Evolutionary conservation across 768 basidiomycete genomes (phyloP).

Genomic region (Favolaschia claudopus): DNA sequence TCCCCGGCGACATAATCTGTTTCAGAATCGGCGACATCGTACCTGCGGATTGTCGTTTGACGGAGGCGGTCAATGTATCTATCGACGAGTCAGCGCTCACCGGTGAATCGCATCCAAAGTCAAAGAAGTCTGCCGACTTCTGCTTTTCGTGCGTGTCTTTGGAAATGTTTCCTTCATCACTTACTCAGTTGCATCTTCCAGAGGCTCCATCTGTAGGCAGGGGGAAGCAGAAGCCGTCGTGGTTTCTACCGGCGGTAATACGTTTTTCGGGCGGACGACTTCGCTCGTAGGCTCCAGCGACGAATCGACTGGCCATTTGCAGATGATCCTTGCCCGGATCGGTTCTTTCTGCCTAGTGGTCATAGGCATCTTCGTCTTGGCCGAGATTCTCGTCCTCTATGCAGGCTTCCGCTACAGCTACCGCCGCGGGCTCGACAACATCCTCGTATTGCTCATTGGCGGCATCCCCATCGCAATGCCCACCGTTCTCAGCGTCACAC

Average conservation of each 20-base stretch:
- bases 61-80: slow-evolving; percentile 95
- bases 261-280: slow-evolving; percentile 98
- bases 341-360: slow-evolving; percentile 96
- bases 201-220: slow-evolving; percentile 97
- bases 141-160: slow-evolving; percentile 87
- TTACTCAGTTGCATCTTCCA: slow-evolving; percentile 33
- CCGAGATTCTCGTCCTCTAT: slow-evolving; percentile 95
- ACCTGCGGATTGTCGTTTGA: slow-evolving; percentile 95
- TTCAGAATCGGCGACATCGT: slow-evolving; percentile 99
- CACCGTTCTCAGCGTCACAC: slow-evolving; percentile 95
- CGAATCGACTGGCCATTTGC: slow-evolving; percentile 96
- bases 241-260: slow-evolving; percentile 96
- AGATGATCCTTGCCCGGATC: slow-evolving; percentile 97
- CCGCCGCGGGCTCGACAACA: slow-evolving; percentile 92
- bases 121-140: slow-evolving; percentile 93
- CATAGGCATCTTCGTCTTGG: slow-evolving; percentile 94
- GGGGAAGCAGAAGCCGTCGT: slow-evolving; percentile 99
- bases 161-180: slow-evolving; percentile 6
- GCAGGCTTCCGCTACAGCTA: slow-evolving; percentile 90
- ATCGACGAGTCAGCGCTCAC: slow-evolving; percentile 98
- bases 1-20: slow-evolving; percentile 94
- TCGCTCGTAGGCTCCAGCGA: slow-evolving; percentile 97
- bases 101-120: slow-evolving; percentile 92
- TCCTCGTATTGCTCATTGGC: slow-evolving; percentile 97
- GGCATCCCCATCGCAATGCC: slow-evolving; percentile 99